Evolutionary conservation across 257 asterid genomes (phyloP).

Genomic region (Ophiorrhiza pumila): DNA sequence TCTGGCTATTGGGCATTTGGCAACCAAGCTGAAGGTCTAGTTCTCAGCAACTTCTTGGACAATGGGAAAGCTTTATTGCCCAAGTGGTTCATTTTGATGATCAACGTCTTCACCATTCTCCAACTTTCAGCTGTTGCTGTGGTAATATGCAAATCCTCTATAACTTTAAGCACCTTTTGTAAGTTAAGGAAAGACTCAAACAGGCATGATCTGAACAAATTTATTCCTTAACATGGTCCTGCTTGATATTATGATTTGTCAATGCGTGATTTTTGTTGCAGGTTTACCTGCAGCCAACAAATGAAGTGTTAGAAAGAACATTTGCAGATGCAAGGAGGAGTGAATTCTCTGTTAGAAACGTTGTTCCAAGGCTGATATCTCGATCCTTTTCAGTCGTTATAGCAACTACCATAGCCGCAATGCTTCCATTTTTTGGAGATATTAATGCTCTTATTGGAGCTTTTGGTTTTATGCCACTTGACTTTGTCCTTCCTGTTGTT

Average conservation of each 20-base stretch:
- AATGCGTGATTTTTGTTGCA: slow-evolving; percentile 15
- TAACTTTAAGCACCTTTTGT: background rate
- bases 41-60: slow-evolving; percentile 62
- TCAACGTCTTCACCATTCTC: slow-evolving; percentile 67
- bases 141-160: slow-evolving; percentile 31
- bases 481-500: slow-evolving; percentile 73
- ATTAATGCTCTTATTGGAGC: slow-evolving; percentile 77
- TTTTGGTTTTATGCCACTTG: slow-evolving; percentile 88
- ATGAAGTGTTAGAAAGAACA: slow-evolving; percentile 66
- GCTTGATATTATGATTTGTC: no score
- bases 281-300: slow-evolving; percentile 93
- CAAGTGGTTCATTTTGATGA: slow-evolving; percentile 62
- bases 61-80: slow-evolving; percentile 57
- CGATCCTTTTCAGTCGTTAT: slow-evolving; percentile 59
- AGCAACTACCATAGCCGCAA: slow-evolving; percentile 72
- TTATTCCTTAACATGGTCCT: no score
- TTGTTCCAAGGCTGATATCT: slow-evolving; percentile 59
- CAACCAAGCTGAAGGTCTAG: slow-evolving; percentile 47
- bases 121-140: slow-evolving; percentile 91
- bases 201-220: no score
- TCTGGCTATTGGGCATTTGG: slow-evolving; percentile 97
- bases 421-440: slow-evolving; percentile 93
- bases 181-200: background rate
- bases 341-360: slow-evolving; percentile 63
- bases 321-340: slow-evolving; percentile 57